phyloP scores from a whole-genome alignment of 352 stramenopile genomes.

The Aphanomyces stellatus region DNA sequence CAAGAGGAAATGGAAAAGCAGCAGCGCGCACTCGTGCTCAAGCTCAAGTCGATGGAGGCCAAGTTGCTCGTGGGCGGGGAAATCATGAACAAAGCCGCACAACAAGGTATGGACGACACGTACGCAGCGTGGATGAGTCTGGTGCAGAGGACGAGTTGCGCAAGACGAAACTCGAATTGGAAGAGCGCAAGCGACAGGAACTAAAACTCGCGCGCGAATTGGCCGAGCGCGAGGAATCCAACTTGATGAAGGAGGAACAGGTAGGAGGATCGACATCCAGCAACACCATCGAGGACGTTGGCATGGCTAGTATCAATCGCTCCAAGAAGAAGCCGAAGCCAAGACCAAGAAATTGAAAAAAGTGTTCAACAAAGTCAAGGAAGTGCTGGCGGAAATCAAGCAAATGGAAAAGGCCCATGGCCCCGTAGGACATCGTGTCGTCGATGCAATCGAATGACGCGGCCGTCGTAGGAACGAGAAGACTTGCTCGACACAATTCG shows the following conservation, averaged over 20 bases:
- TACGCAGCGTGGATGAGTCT: no score
- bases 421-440: conserved; percentile 14
- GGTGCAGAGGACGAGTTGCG: conserved; percentile 85
- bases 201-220: conserved; percentile 84
- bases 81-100: conserved; percentile 91
- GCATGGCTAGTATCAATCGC: conserved; percentile 51
- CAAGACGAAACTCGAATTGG: conserved; percentile 87
- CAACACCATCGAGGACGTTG: no score
- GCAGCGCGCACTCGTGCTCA: conserved; percentile 71
- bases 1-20: conserved; percentile 55
- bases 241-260: conserved; percentile 88
- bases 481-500: conserved; percentile 94
- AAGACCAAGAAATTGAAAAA: conserved; percentile 97
- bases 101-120: no score
- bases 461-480: conserved; percentile 82
- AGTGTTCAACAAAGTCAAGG: conserved; percentile 87
- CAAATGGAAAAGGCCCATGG: conserved; percentile 91
- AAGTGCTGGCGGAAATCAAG: conserved; percentile 86
- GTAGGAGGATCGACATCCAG: no score
- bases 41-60: conserved; percentile 87
- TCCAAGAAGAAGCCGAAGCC: conserved; percentile 90
- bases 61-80: conserved; percentile 89
- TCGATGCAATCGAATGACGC: background rate
- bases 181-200: conserved; percentile 84
- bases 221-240: conserved; percentile 90